Evolutionary conservation across 768 basidiomycete genomes (phyloP).

Genomic region (Trametes coccinea): DNA sequence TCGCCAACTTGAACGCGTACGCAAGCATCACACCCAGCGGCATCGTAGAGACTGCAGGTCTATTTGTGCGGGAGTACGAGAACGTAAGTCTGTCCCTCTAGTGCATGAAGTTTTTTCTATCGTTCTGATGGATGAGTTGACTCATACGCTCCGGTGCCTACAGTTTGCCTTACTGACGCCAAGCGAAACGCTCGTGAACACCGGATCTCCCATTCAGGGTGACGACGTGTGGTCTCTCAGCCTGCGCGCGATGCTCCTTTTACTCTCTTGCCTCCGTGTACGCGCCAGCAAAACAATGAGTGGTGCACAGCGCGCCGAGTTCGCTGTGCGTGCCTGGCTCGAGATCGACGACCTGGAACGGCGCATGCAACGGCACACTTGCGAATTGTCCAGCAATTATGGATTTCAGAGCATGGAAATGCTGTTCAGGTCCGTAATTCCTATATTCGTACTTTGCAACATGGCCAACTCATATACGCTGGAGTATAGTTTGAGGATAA

Average conservation of each 20-base stretch:
- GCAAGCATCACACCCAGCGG: constrained; percentile 37
- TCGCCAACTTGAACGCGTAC: constrained; percentile 44
- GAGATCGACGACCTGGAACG: constrained; percentile 20
- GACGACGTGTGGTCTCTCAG: constrained; percentile 19
- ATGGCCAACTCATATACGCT: too few species aligned
- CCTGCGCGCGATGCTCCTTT: constrained; percentile 16
- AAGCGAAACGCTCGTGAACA: constrained; percentile 8
- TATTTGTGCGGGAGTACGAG: constrained; percentile 18
- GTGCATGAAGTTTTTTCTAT: neutral
- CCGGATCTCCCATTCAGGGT: constrained; percentile 23
- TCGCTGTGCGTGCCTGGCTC: constrained; percentile 18
- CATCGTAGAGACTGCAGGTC: neutral
- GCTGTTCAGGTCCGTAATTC: constrained; percentile 21
- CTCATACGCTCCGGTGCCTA: neutral
- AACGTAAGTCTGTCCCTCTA: neutral
- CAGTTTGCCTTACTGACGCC: constrained; percentile 15
- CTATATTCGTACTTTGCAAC: too few species aligned
- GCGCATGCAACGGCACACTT: constrained; percentile 13
- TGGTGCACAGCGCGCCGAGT: constrained; percentile 17
- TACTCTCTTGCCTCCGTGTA: constrained; percentile 11
- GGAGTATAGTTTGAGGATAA: constrained; percentile 3
- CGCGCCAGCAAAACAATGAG: constrained; percentile 6
- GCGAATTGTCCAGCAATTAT: constrained; percentile 8
- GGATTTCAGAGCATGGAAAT: constrained; percentile 17
- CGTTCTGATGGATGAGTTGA: neutral